phyloP scores from a whole-genome alignment of 805 yeast species.

The Peterozyma xylosa region DNA sequence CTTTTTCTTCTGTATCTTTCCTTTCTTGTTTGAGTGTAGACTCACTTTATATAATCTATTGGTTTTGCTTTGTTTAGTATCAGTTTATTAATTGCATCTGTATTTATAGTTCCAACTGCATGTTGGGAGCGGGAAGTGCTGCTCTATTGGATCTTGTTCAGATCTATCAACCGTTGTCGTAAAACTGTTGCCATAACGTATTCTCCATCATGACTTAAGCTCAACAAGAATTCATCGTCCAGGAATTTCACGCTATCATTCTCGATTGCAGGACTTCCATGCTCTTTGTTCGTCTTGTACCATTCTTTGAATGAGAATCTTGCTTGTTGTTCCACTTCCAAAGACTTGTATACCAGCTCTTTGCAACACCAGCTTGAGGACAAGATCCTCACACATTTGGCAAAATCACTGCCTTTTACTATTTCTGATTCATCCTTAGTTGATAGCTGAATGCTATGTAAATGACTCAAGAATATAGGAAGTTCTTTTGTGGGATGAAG shows the following conservation, averaged over 20 bases:
- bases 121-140: too few relatives aligned
- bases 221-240: slow-evolving; percentile 41
- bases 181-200: slow-evolving; percentile 47
- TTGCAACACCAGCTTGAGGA: slow-evolving; percentile 68
- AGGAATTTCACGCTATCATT: slow-evolving; percentile 16
- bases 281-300: slow-evolving; percentile 34
- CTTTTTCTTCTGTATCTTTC: not conserved
- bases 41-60: not conserved
- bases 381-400: slow-evolving; percentile 26
- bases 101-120: too few relatives aligned
- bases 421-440: not conserved
- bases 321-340: slow-evolving; percentile 41
- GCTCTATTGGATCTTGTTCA: too few relatives aligned
- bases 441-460: not conserved
- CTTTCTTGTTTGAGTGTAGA: not conserved
- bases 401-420: slow-evolving; percentile 12
- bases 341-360: slow-evolving; percentile 64
- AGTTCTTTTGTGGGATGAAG: slow-evolving; percentile 38
- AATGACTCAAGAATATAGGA: slow-evolving; percentile 23
- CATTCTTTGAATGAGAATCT: slow-evolving; percentile 50
- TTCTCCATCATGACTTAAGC: slow-evolving; percentile 63
- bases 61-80: not conserved
- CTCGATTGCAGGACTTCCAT: slow-evolving; percentile 35
- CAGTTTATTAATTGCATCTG: too few relatives aligned
- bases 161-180: slow-evolving; percentile 11